Percentiles rank a stretch among this genome's conserved stretches.
phyloP scores from a whole-genome alignment of 2,329 filamentous ascomycete species.

The Aspergillus tubingensis region DNA sequence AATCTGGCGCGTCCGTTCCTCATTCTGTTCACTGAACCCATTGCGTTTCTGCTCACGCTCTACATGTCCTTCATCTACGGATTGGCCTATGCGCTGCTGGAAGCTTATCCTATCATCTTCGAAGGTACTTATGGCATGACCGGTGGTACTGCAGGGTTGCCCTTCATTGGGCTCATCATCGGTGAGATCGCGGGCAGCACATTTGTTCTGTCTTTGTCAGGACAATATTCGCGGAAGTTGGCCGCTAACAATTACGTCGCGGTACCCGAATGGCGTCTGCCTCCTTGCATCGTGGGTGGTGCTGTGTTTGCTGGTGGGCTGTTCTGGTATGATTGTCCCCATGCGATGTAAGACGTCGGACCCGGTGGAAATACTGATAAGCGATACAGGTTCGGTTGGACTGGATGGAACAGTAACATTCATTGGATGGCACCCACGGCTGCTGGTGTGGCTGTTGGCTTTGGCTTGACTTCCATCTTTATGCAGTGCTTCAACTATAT shows the following conservation, averaged over 20 bases:
- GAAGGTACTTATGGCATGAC: constrained; percentile 21
- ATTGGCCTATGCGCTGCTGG: constrained; percentile 23
- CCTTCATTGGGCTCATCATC: constrained; percentile 25
- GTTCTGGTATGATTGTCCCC: constrained; percentile 20
- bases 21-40: constrained; percentile 28
- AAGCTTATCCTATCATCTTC: constrained; percentile 26
- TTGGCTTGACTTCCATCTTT: constrained; percentile 28
- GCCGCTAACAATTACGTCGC: constrained; percentile 21
- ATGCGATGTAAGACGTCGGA: background rate
- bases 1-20: constrained; percentile 24
- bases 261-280: constrained; percentile 28
- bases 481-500: constrained; percentile 28
- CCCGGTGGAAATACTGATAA: background rate
- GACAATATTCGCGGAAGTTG: constrained; percentile 20
- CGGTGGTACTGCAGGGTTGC: constrained; percentile 17
- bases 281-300: constrained; percentile 25
- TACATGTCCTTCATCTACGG: constrained; percentile 30
- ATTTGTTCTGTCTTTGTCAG: constrained; percentile 21
- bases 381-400: constrained; percentile 28
- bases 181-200: constrained; percentile 20
- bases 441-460: constrained; percentile 24
- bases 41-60: constrained; percentile 27
- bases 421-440: constrained; percentile 29
- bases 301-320: constrained; percentile 24
- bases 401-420: constrained; percentile 20